phyloP scores from a whole-genome alignment of 148 eudicot species.

The Spergularia bocconei region DNA sequence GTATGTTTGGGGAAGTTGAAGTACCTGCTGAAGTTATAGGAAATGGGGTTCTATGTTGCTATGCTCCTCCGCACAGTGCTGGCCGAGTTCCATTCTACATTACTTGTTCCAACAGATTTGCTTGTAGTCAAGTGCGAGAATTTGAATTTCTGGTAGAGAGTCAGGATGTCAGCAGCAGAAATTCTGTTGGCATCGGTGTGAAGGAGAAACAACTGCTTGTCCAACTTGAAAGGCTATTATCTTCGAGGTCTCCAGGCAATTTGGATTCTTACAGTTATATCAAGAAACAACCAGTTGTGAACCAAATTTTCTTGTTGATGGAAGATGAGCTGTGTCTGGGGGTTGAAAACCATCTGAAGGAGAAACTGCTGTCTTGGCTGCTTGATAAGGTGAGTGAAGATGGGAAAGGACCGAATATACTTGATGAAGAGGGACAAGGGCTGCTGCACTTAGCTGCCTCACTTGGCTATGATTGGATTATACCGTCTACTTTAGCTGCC shows the following conservation, averaged over 20 bases:
- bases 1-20: constrained; percentile 97
- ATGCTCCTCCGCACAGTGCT: constrained; percentile 62
- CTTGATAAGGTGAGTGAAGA: constrained; percentile 42
- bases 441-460: constrained; percentile 66
- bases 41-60: constrained; percentile 73
- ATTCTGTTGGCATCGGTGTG: constrained; percentile 34
- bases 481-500: constrained; percentile 47
- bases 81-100: constrained; percentile 89
- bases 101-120: constrained; percentile 91
- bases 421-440: constrained; percentile 64
- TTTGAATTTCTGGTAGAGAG: constrained; percentile 57
- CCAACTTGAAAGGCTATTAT: constrained; percentile 38
- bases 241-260: constrained; percentile 24
- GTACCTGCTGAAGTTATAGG: constrained; percentile 78
- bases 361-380: constrained; percentile 52
- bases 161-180: constrained; percentile 37
- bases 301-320: constrained; percentile 31
- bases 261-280: constrained; percentile 24
- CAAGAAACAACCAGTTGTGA: constrained; percentile 27
- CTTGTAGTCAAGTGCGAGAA: constrained; percentile 97
- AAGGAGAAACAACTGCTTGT: constrained; percentile 37
- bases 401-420: constrained; percentile 48
- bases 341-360: constrained; percentile 38
- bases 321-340: constrained; percentile 34
- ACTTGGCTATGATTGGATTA: constrained; percentile 71